phyloP scores from a whole-genome alignment of 495 filamentous ascomycete species.

The Penicillium coprophilum region DNA sequence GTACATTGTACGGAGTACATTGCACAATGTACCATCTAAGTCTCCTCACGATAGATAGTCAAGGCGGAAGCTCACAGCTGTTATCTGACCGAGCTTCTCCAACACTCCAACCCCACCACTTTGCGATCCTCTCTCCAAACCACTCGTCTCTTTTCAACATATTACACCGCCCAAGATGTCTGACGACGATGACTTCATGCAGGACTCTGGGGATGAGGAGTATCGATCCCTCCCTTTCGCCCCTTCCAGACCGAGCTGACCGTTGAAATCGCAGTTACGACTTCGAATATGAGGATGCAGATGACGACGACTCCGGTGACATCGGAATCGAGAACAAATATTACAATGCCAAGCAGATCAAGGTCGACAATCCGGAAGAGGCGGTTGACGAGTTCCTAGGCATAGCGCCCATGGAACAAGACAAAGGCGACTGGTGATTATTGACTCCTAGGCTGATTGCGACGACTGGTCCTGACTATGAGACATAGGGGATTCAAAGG shows the following conservation, averaged over 20 bases:
- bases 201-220: slow-evolving; percentile 93
- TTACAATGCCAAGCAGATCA: slow-evolving; percentile 98
- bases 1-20: neutral
- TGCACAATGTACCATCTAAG: neutral
- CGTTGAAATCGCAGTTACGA: slow-evolving; percentile 64
- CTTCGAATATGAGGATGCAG: slow-evolving; percentile 93
- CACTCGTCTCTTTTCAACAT: neutral
- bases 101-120: slow-evolving; percentile 16
- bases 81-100: slow-evolving; percentile 22
- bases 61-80: slow-evolving; percentile 11
- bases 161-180: slow-evolving; percentile 61
- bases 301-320: slow-evolving; percentile 83
- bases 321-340: slow-evolving; percentile 99
- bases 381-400: slow-evolving; percentile 90
- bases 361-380: slow-evolving; percentile 78
- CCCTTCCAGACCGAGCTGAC: slow-evolving; percentile 20
- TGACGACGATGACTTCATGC: slow-evolving; percentile 98
- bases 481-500: slow-evolving; percentile 84
- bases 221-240: slow-evolving; percentile 21
- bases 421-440: slow-evolving; percentile 87
- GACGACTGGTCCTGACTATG: slow-evolving; percentile 20
- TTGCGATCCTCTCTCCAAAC: slow-evolving; percentile 3
- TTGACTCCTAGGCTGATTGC: neutral
- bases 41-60: slow-evolving; percentile 4
- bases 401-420: slow-evolving; percentile 76